Evolutionary conservation across 164 flowering plant genomes (phyloP).

Genomic region (Warburgia ugandensis): DNA sequence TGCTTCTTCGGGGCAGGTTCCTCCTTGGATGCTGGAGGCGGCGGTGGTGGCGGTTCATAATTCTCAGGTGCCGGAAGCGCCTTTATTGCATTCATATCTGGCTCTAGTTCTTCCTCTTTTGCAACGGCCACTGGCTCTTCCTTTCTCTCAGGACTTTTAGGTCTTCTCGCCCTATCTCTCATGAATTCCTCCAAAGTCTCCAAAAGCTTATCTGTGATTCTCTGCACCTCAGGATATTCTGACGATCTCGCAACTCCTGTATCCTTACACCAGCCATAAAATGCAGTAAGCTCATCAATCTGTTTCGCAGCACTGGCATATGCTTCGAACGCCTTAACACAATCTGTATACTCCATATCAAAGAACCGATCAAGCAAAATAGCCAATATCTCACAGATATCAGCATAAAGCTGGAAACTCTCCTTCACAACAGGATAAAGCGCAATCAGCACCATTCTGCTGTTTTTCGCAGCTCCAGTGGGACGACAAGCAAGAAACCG

Average conservation of each 20-base stretch:
- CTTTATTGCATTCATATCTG: constrained; percentile 11
- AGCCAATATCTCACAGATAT: constrained; percentile 44
- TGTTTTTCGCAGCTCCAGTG: constrained; percentile 50
- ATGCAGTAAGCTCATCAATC: constrained; percentile 63
- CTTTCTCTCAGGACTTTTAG: too few species aligned
- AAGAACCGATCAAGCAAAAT: constrained; percentile 42
- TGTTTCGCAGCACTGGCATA: constrained; percentile 52
- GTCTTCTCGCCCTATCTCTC: too few species aligned
- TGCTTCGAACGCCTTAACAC: constrained; percentile 46
- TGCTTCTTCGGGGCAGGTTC: constrained; percentile 1
- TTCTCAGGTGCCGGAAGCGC: constrained; percentile 4
- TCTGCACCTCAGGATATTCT: constrained; percentile 58
- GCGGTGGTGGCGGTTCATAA: too few species aligned
- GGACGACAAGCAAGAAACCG: constrained; percentile 81
- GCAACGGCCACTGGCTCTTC: too few species aligned
- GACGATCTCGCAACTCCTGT: constrained; percentile 54
- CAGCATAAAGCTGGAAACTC: constrained; percentile 58
- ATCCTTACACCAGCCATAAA: constrained; percentile 66
- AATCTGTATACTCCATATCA: constrained; percentile 55
- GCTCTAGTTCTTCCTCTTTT: too few species aligned
- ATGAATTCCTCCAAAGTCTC: too few species aligned
- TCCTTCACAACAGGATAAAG: constrained; percentile 54
- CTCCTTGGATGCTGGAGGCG: neutral
- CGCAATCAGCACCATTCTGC: constrained; percentile 48
- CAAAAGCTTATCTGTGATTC: too few species aligned